These are phyloP conservation scores for Prosopis cineraria DNA, from an alignment of 306 rosid genomes.

Conservation along the genomic window DNA sequence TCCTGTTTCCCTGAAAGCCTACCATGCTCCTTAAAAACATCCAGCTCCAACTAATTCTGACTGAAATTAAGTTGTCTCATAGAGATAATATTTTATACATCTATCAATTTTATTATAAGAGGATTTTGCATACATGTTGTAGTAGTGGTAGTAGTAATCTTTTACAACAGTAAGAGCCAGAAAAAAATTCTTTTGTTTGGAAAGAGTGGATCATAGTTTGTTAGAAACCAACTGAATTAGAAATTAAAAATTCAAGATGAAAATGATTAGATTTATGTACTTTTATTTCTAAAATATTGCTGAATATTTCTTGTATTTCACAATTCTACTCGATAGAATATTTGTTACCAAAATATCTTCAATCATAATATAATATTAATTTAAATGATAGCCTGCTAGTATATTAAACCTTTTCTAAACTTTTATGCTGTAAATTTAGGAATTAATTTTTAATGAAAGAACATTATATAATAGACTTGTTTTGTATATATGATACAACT, in stretches of 20 bases:
- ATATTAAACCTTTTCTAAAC: background rate
- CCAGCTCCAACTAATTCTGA: background rate
- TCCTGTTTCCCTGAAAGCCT: background rate
- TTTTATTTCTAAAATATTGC: background rate
- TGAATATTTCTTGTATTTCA: background rate
- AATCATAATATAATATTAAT: background rate
- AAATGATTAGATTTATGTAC: background rate
- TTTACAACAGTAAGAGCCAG: background rate
- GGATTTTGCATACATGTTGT: background rate
- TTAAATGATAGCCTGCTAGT: background rate
- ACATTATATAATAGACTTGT: background rate
- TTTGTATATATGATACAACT: background rate
- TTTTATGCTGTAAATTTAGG: background rate
- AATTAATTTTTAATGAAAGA: background rate
- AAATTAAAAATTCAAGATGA: background rate
- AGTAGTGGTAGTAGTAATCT: no score
- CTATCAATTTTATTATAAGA: constrained; percentile 2
- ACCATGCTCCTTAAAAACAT: background rate
- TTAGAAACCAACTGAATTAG: background rate
- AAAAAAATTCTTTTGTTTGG: background rate
- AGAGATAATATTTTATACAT: background rate
- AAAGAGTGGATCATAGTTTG: background rate
- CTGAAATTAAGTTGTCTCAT: background rate
- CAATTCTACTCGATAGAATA: background rate
- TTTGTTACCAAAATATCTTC: background rate